A percentile compares a stretch with the other conserved stretches of the same genome.
These are phyloP conservation scores for Capsella rubella DNA, from an alignment of 441 rosid species.

Conservation along the genomic window DNA sequence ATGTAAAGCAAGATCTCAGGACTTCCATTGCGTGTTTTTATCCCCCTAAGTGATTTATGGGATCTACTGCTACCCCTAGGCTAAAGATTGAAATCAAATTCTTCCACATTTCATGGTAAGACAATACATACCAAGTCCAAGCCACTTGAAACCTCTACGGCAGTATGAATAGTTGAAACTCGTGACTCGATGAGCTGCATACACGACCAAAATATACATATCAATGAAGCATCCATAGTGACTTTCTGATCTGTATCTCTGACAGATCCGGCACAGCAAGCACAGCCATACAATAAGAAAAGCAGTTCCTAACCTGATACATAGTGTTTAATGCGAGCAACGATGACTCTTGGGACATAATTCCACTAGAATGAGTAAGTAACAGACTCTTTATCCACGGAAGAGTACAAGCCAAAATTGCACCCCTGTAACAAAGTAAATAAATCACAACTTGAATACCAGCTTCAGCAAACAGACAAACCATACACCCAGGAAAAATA, in stretches of 20 bases:
- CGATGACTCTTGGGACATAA: constrained; percentile 90
- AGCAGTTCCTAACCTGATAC: constrained; percentile 71
- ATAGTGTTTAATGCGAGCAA: constrained; percentile 73
- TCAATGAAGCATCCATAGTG: neutral
- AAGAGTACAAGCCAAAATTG: constrained; percentile 79
- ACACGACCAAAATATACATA: constrained; percentile 16
- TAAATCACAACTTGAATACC: neutral
- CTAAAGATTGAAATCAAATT: constrained; percentile 18
- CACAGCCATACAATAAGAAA: constrained; percentile 1
- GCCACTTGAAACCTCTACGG: constrained; percentile 75
- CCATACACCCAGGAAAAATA: neutral
- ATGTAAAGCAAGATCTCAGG: constrained; percentile 4
- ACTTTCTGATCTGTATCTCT: constrained; percentile 5
- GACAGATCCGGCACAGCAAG: neutral
- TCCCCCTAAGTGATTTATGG: neutral
- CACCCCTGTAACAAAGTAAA: constrained; percentile 63
- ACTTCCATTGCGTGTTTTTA: neutral
- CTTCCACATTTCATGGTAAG: constrained; percentile 51
- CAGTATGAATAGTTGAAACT: constrained; percentile 67
- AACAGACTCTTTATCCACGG: constrained; percentile 89
- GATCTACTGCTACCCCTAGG: neutral
- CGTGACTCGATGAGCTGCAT: constrained; percentile 88
- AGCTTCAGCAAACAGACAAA: constrained; percentile 13
- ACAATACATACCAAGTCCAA: constrained; percentile 57
- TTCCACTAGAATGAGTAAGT: constrained; percentile 82